Evolutionary conservation across 2,329 filamentous ascomycete species (phyloP), one percentile per base, ranked within the genome.

Genomic region (Penicillium freii): DNA sequence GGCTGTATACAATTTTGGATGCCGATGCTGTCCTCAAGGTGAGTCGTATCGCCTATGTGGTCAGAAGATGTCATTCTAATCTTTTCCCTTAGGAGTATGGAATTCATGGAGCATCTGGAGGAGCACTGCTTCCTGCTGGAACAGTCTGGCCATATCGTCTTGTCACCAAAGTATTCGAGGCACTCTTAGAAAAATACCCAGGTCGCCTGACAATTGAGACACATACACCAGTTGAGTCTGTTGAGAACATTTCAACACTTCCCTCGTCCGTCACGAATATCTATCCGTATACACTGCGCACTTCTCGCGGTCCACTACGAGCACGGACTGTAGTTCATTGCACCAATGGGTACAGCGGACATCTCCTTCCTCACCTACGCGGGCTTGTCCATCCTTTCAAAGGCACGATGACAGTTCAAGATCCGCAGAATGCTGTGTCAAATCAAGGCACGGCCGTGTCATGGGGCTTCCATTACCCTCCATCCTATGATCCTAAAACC

Each of bases 381-480:
- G 77, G 77, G 0, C 64, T 62, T 2, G 46, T 79, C 9, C 74
- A 69, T 44, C 76, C 77, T 0, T 66, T 75, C 19, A 73, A 76
- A 34, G 76, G 75, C 0, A 73, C 74, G 5, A 80, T 81, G 78
- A 75, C 76, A 3, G 73, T 75, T 4, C 78, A 79, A 58, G 65
- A 69, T 27, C 67, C 73, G 0, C 60, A 60, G 0, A 27, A 54
- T 9, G 39, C 51, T 4, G 59, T 71, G 9, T 46, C 61, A 1
- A 66, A 65, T 10, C 57, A 59, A 52, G 70, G 62, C 25, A 53
- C 45, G 21, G 33, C 50, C 17, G 34, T 67, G 3, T 71, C 71
- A 5, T 73, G 71, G 71, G 65, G 66, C 5, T 66, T 72, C 34
- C 68, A 72, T 44, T 71, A 72, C 48, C 61, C 66, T 1, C 54